A percentile compares a stretch with the other conserved stretches of the same genome.
Conservation (phyloP, 2,329 filamentous ascomycete genomes). For the Cercospora zeae-maydis region DNA sequence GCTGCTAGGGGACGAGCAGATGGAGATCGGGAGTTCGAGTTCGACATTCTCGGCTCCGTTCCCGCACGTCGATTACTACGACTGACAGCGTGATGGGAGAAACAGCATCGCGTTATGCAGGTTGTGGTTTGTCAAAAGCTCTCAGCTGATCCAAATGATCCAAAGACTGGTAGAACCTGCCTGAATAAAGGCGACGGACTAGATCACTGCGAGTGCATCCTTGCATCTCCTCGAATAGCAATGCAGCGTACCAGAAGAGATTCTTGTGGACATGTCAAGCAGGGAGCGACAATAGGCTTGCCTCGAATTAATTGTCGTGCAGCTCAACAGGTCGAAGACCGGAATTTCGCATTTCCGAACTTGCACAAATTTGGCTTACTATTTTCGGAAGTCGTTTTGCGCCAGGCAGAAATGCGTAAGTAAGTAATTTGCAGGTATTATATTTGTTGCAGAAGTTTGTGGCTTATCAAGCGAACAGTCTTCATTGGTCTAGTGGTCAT, state of each 20-base stretch:
- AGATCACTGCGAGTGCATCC: neutral
- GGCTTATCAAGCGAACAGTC: neutral
- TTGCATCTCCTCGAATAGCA: neutral
- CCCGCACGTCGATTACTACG: too few species aligned
- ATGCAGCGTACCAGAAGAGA: neutral
- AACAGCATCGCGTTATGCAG: too few species aligned
- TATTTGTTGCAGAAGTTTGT: neutral
- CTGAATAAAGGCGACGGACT: neutral
- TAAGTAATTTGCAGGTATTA: neutral
- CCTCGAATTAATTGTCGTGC: neutral
- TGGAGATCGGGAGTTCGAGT: too few species aligned
- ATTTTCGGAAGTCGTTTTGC: neutral
- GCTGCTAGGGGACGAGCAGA: too few species aligned
- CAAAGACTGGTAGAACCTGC: neutral
- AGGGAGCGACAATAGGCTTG: neutral
- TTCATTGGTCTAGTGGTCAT: constrained; percentile 1
- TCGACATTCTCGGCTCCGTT: too few species aligned
- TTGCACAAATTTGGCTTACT: neutral
- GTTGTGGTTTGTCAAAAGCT: neutral
- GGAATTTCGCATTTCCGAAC: neutral
- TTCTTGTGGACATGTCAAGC: neutral
- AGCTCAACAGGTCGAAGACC: neutral
- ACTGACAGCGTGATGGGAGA: too few species aligned
- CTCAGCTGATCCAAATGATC: neutral
- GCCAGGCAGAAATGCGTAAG: neutral